Percentiles rank a stretch among this genome's conserved stretches.
Conservation (phyloP, 805 yeast genomes). For the Pichia nanzhaoensis region DNA sequence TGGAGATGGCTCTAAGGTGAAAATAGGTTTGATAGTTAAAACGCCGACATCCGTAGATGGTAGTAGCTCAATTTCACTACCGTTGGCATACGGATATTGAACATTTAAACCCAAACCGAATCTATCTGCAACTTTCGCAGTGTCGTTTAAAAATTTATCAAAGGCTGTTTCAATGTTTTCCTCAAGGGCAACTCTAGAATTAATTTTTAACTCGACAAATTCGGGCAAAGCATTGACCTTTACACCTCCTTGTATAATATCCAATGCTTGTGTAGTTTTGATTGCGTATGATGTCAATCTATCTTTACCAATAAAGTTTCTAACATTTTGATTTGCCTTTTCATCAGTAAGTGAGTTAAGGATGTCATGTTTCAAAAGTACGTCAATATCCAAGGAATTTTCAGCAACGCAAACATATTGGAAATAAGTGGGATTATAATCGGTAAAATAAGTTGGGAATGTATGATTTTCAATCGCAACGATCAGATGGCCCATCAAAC, state of each 20-base stretch:
- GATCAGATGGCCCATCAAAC: conserved; percentile 38
- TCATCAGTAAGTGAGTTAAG: conserved; percentile 33
- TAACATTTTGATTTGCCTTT: conserved; percentile 33
- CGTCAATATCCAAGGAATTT: conserved; percentile 32
- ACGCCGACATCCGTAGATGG: conserved; percentile 25
- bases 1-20: conserved; percentile 38
- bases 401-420: conserved; percentile 43
- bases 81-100: conserved; percentile 6
- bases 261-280: conserved; percentile 43
- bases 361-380: conserved; percentile 31
- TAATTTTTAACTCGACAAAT: conserved; percentile 36
- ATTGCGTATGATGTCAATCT: conserved; percentile 31
- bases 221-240: conserved; percentile 48
- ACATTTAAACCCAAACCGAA: conserved; percentile 29
- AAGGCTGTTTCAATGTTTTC: conserved; percentile 31
- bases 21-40: conserved; percentile 15
- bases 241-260: conserved; percentile 42
- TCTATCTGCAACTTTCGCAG: conserved; percentile 30
- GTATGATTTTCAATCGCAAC: conserved; percentile 33
- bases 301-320: conserved; percentile 29
- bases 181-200: conserved; percentile 43
- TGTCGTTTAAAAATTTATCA: conserved; percentile 29
- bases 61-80: conserved; percentile 19
- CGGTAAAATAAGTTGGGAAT: conserved; percentile 34
- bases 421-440: conserved; percentile 38